Percentiles rank a stretch among this genome's conserved stretches.
Evolutionary conservation across 768 basidiomycete genomes (phyloP).

Genomic region (Mycena olivaceomarginata): DNA sequence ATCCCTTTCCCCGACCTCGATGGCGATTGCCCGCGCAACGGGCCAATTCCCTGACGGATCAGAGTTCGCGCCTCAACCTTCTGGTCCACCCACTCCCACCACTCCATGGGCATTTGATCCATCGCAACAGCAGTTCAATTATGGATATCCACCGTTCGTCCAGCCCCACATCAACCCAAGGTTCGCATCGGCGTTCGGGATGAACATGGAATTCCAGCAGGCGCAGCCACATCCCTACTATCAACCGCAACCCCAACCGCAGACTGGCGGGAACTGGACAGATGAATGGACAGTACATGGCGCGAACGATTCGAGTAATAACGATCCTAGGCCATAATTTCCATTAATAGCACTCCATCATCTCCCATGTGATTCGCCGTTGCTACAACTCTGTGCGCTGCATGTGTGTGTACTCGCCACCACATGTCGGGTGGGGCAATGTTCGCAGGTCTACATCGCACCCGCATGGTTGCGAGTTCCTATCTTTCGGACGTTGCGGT

Average conservation of each 20-base stretch:
- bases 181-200: constrained; percentile 81
- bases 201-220: constrained; percentile 59
- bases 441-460: neutral
- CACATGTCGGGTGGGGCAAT: constrained; percentile 4
- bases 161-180: constrained; percentile 92
- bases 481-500: constrained; percentile 24
- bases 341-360: neutral
- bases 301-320: constrained; percentile 45
- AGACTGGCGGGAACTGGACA: constrained; percentile 51
- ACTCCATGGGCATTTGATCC: constrained; percentile 44
- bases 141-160: constrained; percentile 58
- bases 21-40: constrained; percentile 66
- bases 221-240: constrained; percentile 44
- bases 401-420: constrained; percentile 1
- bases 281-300: constrained; percentile 62
- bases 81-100: constrained; percentile 37
- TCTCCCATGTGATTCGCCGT: constrained; percentile 13
- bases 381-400: neutral
- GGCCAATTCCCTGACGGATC: constrained; percentile 60
- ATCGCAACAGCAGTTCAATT: constrained; percentile 46
- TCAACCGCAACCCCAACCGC: constrained; percentile 16
- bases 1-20: constrained; percentile 65
- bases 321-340: constrained; percentile 12
- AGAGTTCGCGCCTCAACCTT: constrained; percentile 38
- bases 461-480: constrained; percentile 6